Conservation (phyloP, 495 filamentous ascomycete species). For the Xylaria curta region DNA sequence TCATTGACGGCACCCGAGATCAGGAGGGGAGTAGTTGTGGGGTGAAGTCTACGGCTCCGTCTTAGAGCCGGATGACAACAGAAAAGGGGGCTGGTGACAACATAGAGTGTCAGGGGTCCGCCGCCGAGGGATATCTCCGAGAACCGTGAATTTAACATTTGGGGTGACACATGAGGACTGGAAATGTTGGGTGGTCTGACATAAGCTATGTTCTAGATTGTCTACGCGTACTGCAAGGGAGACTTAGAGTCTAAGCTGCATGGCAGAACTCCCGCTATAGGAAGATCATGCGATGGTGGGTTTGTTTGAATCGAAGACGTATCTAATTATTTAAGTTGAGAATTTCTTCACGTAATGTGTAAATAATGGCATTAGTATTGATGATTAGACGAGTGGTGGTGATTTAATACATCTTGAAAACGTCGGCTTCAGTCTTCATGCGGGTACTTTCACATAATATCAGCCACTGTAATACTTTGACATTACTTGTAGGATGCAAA, state of each 20-base stretch:
- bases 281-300: background rate
- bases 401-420: background rate
- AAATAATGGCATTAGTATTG: background rate
- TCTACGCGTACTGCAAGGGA: background rate
- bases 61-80: conserved; percentile 21
- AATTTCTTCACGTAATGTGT: background rate
- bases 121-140: background rate
- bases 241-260: background rate
- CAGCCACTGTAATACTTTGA: background rate
- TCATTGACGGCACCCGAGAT: background rate
- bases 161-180: background rate
- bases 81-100: background rate
- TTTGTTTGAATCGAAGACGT: background rate
- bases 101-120: conserved; percentile 6
- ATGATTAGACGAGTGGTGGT: background rate
- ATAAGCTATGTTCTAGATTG: background rate
- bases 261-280: background rate
- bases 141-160: background rate
- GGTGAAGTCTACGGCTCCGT: background rate
- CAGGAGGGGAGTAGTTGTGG: background rate
- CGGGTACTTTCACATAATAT: background rate
- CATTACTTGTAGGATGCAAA: too few species aligned
- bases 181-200: conserved; percentile 4
- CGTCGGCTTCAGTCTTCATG: background rate
- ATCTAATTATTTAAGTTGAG: background rate